Conservation (phyloP, 2,329 filamentous ascomycete genomes). For the Aureobasidium sp. region DNA sequence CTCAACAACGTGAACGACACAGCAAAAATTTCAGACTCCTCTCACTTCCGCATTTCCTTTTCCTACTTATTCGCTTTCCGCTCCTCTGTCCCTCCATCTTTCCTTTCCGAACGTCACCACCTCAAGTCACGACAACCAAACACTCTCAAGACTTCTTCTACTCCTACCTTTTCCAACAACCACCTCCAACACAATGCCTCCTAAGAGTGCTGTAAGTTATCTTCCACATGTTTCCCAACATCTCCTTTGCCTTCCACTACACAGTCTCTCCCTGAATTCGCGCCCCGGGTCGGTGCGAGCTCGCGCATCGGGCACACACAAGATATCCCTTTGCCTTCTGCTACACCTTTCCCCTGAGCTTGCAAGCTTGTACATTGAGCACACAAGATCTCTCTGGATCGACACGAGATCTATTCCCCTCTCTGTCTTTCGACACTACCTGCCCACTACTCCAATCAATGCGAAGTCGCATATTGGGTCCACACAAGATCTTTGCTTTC, state of each 20-base stretch:
- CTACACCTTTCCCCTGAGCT: no score
- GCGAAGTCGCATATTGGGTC: neutral
- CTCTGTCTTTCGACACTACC: neutral
- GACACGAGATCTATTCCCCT: neutral
- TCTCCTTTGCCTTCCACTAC: neutral
- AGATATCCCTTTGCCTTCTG: neutral
- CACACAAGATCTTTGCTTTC: no score
- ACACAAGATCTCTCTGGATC: neutral
- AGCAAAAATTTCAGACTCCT: neutral
- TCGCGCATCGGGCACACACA: neutral
- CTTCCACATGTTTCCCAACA: neutral
- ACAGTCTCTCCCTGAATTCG: neutral
- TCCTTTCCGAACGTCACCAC: neutral
- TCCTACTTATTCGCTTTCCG: neutral
- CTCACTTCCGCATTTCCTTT: neutral
- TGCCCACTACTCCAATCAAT: neutral
- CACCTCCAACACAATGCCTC: constrained; percentile 1
- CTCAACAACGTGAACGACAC: neutral
- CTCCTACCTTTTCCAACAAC: neutral
- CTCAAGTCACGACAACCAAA: neutral
- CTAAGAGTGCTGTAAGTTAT: constrained; percentile 7
- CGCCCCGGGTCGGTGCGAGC: neutral
- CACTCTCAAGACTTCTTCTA: neutral
- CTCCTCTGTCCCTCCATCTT: neutral
- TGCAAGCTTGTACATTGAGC: neutral